These are phyloP conservation scores for Penicillium maclennaniae DNA, from an alignment of 495 filamentous ascomycete species.

Conservation along the genomic window DNA sequence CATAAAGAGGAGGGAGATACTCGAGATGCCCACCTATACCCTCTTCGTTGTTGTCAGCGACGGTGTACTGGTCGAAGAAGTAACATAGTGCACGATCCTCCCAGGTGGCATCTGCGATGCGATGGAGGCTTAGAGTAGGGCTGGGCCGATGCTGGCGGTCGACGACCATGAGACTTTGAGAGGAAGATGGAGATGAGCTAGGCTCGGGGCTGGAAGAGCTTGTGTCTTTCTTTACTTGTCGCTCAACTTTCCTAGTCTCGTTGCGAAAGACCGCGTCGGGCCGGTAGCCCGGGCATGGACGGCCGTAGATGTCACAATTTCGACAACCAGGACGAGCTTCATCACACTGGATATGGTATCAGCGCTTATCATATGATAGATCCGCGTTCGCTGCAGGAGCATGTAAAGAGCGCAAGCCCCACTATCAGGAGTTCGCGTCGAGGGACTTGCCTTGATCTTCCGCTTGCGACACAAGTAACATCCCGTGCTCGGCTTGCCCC, in stretches of 20 bases:
- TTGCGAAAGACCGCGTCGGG: conserved; percentile 39
- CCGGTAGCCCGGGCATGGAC: conserved; percentile 43
- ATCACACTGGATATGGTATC: conserved; percentile 34
- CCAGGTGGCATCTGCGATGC: conserved; percentile 34
- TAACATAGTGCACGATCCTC: conserved; percentile 41
- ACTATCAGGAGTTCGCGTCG: background rate
- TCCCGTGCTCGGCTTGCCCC: conserved; percentile 44
- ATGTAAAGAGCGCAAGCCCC: background rate
- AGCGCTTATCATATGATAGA: conserved; percentile 5
- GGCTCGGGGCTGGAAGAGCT: conserved; percentile 1
- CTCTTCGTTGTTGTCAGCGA: conserved; percentile 18
- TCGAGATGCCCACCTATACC: conserved; percentile 28
- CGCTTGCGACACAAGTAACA: conserved; percentile 46
- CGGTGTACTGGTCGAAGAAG: conserved; percentile 45
- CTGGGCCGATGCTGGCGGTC: background rate
- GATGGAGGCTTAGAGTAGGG: conserved; percentile 15
- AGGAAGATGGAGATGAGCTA: background rate
- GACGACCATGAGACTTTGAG: background rate
- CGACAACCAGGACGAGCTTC: conserved; percentile 41
- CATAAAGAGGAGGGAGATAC: conserved; percentile 37
- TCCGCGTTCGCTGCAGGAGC: background rate
- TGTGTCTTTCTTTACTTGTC: conserved; percentile 22
- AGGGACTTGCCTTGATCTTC: conserved; percentile 43
- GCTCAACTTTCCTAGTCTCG: conserved; percentile 34
- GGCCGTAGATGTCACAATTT: conserved; percentile 40